These are phyloP conservation scores for Kazachstania viticola DNA, from an alignment of 805 yeast genomes.

Conservation along the genomic window DNA sequence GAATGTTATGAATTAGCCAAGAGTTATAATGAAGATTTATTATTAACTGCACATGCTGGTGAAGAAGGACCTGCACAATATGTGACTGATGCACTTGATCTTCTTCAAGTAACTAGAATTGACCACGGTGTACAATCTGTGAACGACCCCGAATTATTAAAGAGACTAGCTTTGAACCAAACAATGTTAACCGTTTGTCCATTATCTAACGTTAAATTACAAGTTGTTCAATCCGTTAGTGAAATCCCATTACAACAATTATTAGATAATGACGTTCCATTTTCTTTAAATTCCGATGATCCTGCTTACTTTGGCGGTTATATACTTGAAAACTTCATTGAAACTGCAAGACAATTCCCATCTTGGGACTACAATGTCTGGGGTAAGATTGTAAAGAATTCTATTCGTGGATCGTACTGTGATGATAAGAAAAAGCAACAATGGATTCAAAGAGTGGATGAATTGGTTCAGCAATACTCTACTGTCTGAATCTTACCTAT, in stretches of 20 bases:
- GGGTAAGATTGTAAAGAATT: conserved; percentile 51
- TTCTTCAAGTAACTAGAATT: conserved; percentile 53
- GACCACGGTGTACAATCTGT: conserved; percentile 71
- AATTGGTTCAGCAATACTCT: conserved; percentile 28
- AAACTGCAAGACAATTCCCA: conserved; percentile 50
- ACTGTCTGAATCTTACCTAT: background rate
- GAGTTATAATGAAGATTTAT: conserved; percentile 38
- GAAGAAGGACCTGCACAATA: conserved; percentile 78
- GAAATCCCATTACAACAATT: conserved; percentile 57
- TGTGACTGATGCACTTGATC: conserved; percentile 46
- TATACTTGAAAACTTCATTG: conserved; percentile 60
- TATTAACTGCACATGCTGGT: conserved; percentile 79
- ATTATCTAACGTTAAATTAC: conserved; percentile 61
- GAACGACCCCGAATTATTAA: conserved; percentile 42
- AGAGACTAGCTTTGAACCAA: conserved; percentile 42
- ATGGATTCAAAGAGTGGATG: conserved; percentile 35
- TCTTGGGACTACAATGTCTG: conserved; percentile 51
- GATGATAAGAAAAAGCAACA: conserved; percentile 42
- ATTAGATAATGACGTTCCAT: conserved; percentile 52
- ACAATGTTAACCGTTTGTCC: conserved; percentile 68
- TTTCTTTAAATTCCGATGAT: conserved; percentile 68
- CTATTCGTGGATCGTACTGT: conserved; percentile 68
- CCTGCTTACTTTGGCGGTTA: conserved; percentile 85
- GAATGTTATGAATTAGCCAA: conserved; percentile 48
- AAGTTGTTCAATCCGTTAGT: conserved; percentile 55